Evolutionary conservation across 2,329 filamentous ascomycete species (phyloP).

Genomic region (Huntiella decipiens): DNA sequence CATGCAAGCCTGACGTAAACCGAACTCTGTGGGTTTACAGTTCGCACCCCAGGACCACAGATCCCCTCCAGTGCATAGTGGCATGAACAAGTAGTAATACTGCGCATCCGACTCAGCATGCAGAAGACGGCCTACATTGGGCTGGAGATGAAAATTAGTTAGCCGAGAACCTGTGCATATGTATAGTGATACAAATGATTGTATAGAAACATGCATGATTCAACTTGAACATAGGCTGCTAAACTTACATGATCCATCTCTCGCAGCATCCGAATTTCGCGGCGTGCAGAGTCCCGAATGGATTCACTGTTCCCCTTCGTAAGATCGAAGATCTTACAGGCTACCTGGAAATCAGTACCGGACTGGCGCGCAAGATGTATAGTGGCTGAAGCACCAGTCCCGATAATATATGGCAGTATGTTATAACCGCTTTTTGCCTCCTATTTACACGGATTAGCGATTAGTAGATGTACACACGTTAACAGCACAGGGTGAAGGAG

Average conservation of each 20-base stretch:
- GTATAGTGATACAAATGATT: too few species aligned
- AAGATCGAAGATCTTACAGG: constrained; percentile 37
- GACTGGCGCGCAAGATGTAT: constrained; percentile 26
- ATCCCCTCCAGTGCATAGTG: constrained; percentile 36
- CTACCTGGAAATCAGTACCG: constrained; percentile 37
- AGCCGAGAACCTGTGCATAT: neutral
- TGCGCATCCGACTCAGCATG: neutral
- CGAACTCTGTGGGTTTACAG: constrained; percentile 1
- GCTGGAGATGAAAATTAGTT: constrained; percentile 1
- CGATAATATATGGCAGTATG: constrained; percentile 20
- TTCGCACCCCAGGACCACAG: constrained; percentile 27
- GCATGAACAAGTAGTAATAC: constrained; percentile 32
- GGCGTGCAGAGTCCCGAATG: constrained; percentile 24
- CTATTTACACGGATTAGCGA: constrained; percentile 9
- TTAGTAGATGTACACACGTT: too few species aligned
- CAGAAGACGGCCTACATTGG: constrained; percentile 7
- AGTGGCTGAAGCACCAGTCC: constrained; percentile 20
- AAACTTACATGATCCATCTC: constrained; percentile 32
- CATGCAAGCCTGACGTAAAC: constrained; percentile 21
- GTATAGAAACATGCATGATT: too few species aligned
- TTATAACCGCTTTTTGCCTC: constrained; percentile 19
- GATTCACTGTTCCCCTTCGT: constrained; percentile 13
- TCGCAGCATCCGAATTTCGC: constrained; percentile 25
- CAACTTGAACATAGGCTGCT: neutral
- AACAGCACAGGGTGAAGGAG: too few species aligned